These are phyloP conservation scores for Aquilaria agallochum DNA, from an alignment of 441 rosid genomes.

Conservation along the genomic window DNA sequence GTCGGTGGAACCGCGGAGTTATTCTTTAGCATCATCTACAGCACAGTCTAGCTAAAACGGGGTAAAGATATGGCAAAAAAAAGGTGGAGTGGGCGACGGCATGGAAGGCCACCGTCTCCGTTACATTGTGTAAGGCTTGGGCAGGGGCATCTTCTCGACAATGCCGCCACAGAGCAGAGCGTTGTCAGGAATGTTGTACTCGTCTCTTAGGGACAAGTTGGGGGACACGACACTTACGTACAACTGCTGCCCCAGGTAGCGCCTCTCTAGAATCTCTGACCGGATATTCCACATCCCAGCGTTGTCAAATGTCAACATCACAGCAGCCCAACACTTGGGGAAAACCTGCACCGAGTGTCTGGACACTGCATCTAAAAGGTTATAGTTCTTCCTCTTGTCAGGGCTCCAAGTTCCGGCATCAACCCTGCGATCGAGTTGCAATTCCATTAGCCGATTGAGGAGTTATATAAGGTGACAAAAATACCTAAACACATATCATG, in stretches of 20 bases:
- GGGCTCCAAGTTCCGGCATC: slow-evolving; percentile 72
- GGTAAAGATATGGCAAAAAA: too few relatives aligned
- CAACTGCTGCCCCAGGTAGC: slow-evolving; percentile 71
- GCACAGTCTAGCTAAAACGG: too few relatives aligned
- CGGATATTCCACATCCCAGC: slow-evolving; percentile 88
- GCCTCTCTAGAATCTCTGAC: slow-evolving; percentile 56
- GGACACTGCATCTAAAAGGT: slow-evolving; percentile 74
- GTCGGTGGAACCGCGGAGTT: too few relatives aligned
- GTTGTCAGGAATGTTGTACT: slow-evolving; percentile 60
- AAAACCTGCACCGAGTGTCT: slow-evolving; percentile 71
- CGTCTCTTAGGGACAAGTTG: slow-evolving; percentile 59
- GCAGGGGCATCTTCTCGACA: slow-evolving; percentile 51
- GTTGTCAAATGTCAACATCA: slow-evolving; percentile 67
- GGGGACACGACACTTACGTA: slow-evolving; percentile 65
- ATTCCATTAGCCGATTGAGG: not conserved
- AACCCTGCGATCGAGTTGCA: slow-evolving; percentile 22
- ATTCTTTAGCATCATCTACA: too few relatives aligned
- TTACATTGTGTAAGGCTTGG: slow-evolving; percentile 40
- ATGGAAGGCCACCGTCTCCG: too few relatives aligned
- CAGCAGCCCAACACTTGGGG: slow-evolving; percentile 82
- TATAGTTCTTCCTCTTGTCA: slow-evolving; percentile 65
- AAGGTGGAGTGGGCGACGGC: too few relatives aligned
- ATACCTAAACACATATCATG: too few relatives aligned
- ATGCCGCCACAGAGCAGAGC: slow-evolving; percentile 49
- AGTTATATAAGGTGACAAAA: not conserved